Conservation (phyloP, 306 rosid genomes). For the Styphnolobium japonicum region DNA sequence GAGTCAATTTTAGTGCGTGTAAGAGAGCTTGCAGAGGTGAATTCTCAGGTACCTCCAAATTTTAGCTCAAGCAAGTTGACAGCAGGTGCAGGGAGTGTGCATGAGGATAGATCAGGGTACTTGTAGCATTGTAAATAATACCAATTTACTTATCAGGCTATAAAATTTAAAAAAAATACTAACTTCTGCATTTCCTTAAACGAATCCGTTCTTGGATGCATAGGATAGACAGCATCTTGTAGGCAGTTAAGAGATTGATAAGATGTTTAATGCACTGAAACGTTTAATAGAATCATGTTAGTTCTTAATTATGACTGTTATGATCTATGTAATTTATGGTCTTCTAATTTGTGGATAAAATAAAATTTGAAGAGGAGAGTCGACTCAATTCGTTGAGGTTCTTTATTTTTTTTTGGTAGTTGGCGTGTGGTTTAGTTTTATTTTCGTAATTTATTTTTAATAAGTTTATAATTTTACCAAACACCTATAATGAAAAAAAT, state of each 20-base stretch:
- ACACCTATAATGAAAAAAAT: no score
- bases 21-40: slow-evolving; percentile 90
- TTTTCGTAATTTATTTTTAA: no score
- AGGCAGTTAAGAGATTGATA: slow-evolving; percentile 30
- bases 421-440: no score
- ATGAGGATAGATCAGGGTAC: slow-evolving; percentile 54
- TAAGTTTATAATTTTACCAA: no score
- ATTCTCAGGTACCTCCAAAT: slow-evolving; percentile 65
- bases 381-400: no score
- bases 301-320: slow-evolving; percentile 17
- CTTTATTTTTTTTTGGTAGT: no score
- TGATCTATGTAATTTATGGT: slow-evolving; percentile 26
- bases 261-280: slow-evolving; percentile 21
- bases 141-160: slow-evolving; percentile 29
- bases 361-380: no score
- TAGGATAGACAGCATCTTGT: slow-evolving; percentile 26
- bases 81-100: slow-evolving; percentile 38
- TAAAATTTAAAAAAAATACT: slow-evolving; percentile 21
- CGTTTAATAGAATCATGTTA: slow-evolving; percentile 9
- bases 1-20: slow-evolving; percentile 65
- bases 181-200: slow-evolving; percentile 29
- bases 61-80: slow-evolving; percentile 49
- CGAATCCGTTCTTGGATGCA: slow-evolving; percentile 35
- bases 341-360: no score
- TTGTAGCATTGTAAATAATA: slow-evolving; percentile 70